Conservation (phyloP, 2,329 filamentous ascomycete species). For the Hypomyces rosellus region DNA sequence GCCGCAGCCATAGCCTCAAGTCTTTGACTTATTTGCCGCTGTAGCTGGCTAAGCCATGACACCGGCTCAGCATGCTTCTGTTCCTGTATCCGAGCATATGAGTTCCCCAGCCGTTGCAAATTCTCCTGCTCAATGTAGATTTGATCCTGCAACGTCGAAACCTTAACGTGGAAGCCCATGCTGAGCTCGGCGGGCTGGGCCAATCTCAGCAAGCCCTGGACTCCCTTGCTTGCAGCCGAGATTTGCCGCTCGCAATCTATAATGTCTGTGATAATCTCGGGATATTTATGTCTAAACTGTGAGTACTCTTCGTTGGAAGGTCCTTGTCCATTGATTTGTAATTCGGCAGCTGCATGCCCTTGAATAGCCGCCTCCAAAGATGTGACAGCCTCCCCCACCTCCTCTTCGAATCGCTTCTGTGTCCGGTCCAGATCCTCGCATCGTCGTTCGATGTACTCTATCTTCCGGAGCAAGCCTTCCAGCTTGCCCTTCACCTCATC, state of each 20-base stretch:
- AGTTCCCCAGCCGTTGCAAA: background rate
- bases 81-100: background rate
- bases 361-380: constrained; percentile 2
- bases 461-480: background rate
- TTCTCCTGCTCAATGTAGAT: background rate
- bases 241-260: background rate
- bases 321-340: background rate
- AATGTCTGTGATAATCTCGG: background rate
- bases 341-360: background rate
- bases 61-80: background rate
- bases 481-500: background rate
- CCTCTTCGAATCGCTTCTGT: constrained; percentile 1
- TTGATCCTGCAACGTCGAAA: constrained; percentile 7
- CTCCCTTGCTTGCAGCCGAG: constrained; percentile 1
- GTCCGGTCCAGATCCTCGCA: background rate
- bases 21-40: constrained; percentile 1
- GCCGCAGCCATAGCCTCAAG: background rate
- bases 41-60: constrained; percentile 7
- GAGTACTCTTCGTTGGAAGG: too few relatives aligned
- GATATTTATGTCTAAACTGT: background rate
- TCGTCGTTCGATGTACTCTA: background rate
- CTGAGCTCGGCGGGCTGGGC: background rate
- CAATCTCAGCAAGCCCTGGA: background rate
- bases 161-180: background rate
- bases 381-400: background rate